Conservation (phyloP, 2,329 filamentous ascomycete species). For the Phaeoacremonium minimum region DNA sequence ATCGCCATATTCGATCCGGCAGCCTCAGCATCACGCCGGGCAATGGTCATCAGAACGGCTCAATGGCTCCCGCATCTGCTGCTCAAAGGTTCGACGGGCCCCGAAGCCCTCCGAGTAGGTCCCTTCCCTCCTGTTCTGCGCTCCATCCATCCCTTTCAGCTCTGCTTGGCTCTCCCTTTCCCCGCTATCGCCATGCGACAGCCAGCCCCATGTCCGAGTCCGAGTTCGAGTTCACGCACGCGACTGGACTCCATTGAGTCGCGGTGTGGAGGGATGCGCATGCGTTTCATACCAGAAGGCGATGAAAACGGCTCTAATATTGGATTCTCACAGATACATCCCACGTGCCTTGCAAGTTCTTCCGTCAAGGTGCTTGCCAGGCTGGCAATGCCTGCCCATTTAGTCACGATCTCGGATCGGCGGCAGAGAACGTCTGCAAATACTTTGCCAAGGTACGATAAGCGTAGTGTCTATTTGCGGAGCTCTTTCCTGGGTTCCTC, state of each 20-base stretch:
- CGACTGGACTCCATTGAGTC: slow-evolving; percentile 8
- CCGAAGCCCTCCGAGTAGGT: slow-evolving; percentile 60
- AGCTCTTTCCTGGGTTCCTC: too few relatives aligned
- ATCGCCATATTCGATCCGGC: slow-evolving; percentile 50
- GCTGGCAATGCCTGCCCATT: slow-evolving; percentile 95
- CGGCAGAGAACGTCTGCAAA: slow-evolving; percentile 90
- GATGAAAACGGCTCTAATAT: too few relatives aligned
- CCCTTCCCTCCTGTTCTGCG: slow-evolving; percentile 5
- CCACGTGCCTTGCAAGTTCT: slow-evolving; percentile 99
- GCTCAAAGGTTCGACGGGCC: slow-evolving; percentile 52
- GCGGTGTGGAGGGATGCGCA: too few relatives aligned
- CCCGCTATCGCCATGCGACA: not conserved
- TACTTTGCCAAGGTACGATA: slow-evolving; percentile 92
- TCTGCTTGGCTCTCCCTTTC: not conserved
- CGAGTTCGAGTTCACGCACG: slow-evolving; percentile 7
- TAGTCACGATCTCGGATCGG: slow-evolving; percentile 82
- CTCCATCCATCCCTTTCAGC: too few relatives aligned
- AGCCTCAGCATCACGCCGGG: slow-evolving; percentile 48
- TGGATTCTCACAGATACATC: slow-evolving; percentile 78
- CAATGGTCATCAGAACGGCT: not conserved
- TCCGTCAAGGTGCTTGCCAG: slow-evolving; percentile 91
- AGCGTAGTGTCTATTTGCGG: too few relatives aligned
- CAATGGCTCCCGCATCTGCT: too few relatives aligned
- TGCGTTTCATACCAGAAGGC: too few relatives aligned
- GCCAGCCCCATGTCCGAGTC: slow-evolving; percentile 1